These are phyloP conservation scores for Candida anglica DNA, from an alignment of 805 yeast species.

Conservation along the genomic window DNA sequence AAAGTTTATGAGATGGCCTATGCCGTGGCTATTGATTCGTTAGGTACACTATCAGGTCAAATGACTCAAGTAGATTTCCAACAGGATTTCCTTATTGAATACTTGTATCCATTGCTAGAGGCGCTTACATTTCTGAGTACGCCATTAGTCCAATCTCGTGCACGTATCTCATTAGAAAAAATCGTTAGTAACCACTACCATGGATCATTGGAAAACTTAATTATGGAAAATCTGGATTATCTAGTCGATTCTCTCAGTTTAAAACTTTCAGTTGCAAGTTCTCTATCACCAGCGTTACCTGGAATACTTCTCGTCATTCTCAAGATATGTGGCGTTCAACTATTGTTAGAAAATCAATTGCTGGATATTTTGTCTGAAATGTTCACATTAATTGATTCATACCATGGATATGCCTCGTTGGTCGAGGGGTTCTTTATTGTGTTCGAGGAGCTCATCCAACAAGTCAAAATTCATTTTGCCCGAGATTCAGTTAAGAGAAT, in stretches of 20 bases:
- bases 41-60: slow-evolving; percentile 25
- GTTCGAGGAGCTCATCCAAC: slow-evolving; percentile 56
- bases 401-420: slow-evolving; percentile 74
- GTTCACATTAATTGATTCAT: slow-evolving; percentile 74
- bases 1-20: slow-evolving; percentile 21
- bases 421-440: slow-evolving; percentile 72
- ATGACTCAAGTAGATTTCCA: slow-evolving; percentile 28
- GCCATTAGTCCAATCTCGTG: slow-evolving; percentile 49
- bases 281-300: slow-evolving; percentile 68
- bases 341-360: slow-evolving; percentile 54
- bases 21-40: slow-evolving; percentile 42
- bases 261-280: slow-evolving; percentile 60
- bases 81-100: slow-evolving; percentile 60
- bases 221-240: slow-evolving; percentile 73
- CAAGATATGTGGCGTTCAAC: slow-evolving; percentile 62
- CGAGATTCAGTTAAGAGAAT: slow-evolving; percentile 9
- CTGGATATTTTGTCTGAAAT: slow-evolving; percentile 71
- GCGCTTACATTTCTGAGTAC: slow-evolving; percentile 54
- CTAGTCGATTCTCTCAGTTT: slow-evolving; percentile 74
- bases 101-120: slow-evolving; percentile 69
- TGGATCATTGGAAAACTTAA: slow-evolving; percentile 53
- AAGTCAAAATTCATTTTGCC: slow-evolving; percentile 38
- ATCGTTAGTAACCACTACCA: slow-evolving; percentile 41
- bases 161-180: slow-evolving; percentile 48
- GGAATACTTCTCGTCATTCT: slow-evolving; percentile 67